Percentiles rank a stretch among this genome's conserved stretches.
These are phyloP conservation scores for Ophiocordyceps camponoti-floridani DNA, from an alignment of 2,329 filamentous ascomycete genomes.

Conservation along the genomic window DNA sequence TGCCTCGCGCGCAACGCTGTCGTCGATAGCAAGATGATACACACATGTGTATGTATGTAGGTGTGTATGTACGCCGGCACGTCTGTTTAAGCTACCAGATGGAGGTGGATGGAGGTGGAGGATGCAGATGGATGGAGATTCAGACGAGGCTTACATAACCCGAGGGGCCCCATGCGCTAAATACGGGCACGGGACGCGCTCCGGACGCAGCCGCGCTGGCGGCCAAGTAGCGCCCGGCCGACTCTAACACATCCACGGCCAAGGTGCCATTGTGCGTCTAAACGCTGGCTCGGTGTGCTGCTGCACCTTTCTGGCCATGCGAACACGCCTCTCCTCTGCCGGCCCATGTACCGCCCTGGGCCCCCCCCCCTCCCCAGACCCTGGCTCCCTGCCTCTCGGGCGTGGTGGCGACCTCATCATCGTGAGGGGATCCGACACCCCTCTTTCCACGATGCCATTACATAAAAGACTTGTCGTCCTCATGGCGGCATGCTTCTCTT, in stretches of 20 bases:
- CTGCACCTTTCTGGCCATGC: neutral
- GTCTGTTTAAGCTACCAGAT: neutral
- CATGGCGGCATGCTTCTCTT: constrained; percentile 1
- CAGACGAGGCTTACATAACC: neutral
- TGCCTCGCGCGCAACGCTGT: too few species aligned
- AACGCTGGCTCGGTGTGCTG: neutral
- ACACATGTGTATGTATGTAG: too few species aligned
- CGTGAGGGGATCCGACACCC: constrained; percentile 3
- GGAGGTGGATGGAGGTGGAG: neutral
- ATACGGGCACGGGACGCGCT: neutral
- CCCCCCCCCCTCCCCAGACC: neutral
- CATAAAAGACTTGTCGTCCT: constrained; percentile 16
- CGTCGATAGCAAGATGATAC: too few species aligned
- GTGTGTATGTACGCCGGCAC: neutral
- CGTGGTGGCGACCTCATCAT: constrained; percentile 1
- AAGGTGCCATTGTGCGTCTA: neutral
- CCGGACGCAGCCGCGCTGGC: neutral
- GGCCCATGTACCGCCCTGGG: neutral
- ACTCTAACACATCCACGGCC: neutral
- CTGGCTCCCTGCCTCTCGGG: neutral
- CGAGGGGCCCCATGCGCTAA: too few species aligned
- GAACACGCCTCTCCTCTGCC: neutral
- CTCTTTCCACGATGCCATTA: constrained; percentile 18
- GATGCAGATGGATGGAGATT: neutral
- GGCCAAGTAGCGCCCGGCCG: neutral